Conservation (phyloP, 164 flowering plant genomes). For the Liriodendron chinense region DNA sequence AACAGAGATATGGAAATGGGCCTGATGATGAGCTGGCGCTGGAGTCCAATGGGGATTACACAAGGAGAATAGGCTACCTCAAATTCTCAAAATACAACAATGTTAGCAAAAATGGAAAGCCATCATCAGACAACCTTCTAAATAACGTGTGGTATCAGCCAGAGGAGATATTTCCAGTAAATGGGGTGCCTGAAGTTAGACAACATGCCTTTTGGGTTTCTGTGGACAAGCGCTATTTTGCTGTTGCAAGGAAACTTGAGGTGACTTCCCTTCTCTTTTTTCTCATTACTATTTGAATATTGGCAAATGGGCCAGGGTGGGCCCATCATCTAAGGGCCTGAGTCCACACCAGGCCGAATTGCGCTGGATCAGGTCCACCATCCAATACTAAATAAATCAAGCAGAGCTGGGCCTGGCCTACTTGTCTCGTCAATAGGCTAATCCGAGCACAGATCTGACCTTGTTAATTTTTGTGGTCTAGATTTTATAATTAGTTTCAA, state of each 20-base stretch:
- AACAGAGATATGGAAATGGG: conserved; percentile 57
- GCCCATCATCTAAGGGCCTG: too few species aligned
- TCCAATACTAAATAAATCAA: too few species aligned
- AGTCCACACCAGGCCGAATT: too few species aligned
- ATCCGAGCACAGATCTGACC: too few species aligned
- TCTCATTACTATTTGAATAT: background rate
- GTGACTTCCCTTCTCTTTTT: background rate
- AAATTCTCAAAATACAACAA: conserved; percentile 34
- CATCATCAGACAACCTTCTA: conserved; percentile 29
- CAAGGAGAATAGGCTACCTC: conserved; percentile 44
- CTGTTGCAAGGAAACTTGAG: conserved; percentile 13
- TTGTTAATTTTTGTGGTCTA: too few species aligned
- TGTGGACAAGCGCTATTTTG: conserved; percentile 23
- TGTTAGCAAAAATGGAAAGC: background rate
- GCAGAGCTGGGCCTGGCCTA: too few species aligned
- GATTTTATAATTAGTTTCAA: too few species aligned
- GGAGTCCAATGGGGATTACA: conserved; percentile 52
- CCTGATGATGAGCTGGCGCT: conserved; percentile 40
- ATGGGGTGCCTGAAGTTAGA: conserved; percentile 50
- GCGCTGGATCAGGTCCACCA: too few species aligned
- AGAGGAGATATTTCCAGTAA: conserved; percentile 52
- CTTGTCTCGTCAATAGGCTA: too few species aligned
- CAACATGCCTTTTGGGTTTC: conserved; percentile 65
- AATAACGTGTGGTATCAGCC: conserved; percentile 67
- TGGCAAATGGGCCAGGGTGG: background rate